Evolutionary conservation across 164 flowering plant genomes (phyloP), one percentile per base, ranked within the genome.

Genomic region (Sextonia rubra): DNA sequence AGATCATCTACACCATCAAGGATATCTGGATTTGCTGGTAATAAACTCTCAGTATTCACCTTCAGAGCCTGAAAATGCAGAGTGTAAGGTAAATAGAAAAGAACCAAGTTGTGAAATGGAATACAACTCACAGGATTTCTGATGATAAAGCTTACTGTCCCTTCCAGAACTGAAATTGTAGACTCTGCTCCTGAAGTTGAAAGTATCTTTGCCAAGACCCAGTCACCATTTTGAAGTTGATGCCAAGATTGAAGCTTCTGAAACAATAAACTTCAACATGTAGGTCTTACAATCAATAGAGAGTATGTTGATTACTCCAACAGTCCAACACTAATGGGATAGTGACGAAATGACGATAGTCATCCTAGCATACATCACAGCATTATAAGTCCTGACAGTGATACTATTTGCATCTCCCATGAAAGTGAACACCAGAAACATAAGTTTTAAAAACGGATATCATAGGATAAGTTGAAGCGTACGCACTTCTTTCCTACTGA

Each of bases 1-100:
- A 96, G 97, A 82, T 96, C 94, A 82, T 93, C 98, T 30, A 96
- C 99, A 47, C 98, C 99, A 79, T 90, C 98, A 78, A 96, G 97
- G 64, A 96, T 96, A 82, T 92, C 97, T 72, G 99, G 99, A 82
- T 96, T 96, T 74, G 97, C 98, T 12, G 94, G 88, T 68, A 89
- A 71, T 63, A 93, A 77, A 75, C 76, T 74, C 65, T 87, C 97
- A 69, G 90, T 29, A 72, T 80, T 80, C 75, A 90, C 90, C 79
- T 84, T 91, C 68, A 91, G 47, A 68, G 88, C 97, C 99, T 96
- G 81, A 68, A 71, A 70, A 74, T 58, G 62, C 0, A 66, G 63
- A 72, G 23, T 12, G 29, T 14, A 69, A 48, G 47, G 5, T 14
- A 37, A n/a, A 61, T 2, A 64, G 68, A 64, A 26, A 60, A 68